Conservation (phyloP, 805 yeast genomes). For the Novakomyces olei region DNA sequence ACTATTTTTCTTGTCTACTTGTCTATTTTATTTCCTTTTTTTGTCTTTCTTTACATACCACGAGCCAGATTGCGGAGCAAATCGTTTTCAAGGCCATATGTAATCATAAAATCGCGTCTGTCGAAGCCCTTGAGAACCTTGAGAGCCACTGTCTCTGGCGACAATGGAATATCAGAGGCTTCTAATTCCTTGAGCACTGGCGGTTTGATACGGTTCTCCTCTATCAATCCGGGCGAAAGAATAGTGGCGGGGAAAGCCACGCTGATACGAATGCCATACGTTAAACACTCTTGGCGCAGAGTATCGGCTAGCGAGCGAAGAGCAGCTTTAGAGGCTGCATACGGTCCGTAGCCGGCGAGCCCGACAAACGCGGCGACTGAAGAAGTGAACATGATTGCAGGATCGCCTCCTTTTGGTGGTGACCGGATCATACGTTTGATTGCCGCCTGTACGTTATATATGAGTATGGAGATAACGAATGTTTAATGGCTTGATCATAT, state of each 20-base stretch:
- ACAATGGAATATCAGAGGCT: conserved; percentile 56
- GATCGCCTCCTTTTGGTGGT: too few relatives aligned
- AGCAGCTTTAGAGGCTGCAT: conserved; percentile 78
- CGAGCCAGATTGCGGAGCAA: conserved; percentile 18
- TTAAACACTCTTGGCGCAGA: conserved; percentile 58
- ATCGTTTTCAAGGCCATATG: conserved; percentile 77
- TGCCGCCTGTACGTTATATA: conserved; percentile 1
- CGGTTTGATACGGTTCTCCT: conserved; percentile 73
- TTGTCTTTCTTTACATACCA: too few relatives aligned
- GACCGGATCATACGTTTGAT: not conserved
- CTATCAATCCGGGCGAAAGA: conserved; percentile 61
- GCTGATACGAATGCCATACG: conserved; percentile 45
- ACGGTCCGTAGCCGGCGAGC: conserved; percentile 75
- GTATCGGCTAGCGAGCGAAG: conserved; percentile 51
- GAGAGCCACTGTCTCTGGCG: conserved; percentile 43
- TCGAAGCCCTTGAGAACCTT: conserved; percentile 33
- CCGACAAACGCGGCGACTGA: conserved; percentile 69
- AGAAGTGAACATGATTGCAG: conserved; percentile 43
- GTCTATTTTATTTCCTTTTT: too few relatives aligned
- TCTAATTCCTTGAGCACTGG: conserved; percentile 60
- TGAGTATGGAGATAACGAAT: too few relatives aligned
- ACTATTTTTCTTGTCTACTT: conserved; percentile 1
- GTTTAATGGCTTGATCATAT: too few relatives aligned
- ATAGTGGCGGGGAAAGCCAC: conserved; percentile 79
- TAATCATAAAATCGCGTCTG: conserved; percentile 47